phyloP scores from a whole-genome alignment of 2,329 filamentous ascomycete genomes.

The Diaporthe humulicola region DNA sequence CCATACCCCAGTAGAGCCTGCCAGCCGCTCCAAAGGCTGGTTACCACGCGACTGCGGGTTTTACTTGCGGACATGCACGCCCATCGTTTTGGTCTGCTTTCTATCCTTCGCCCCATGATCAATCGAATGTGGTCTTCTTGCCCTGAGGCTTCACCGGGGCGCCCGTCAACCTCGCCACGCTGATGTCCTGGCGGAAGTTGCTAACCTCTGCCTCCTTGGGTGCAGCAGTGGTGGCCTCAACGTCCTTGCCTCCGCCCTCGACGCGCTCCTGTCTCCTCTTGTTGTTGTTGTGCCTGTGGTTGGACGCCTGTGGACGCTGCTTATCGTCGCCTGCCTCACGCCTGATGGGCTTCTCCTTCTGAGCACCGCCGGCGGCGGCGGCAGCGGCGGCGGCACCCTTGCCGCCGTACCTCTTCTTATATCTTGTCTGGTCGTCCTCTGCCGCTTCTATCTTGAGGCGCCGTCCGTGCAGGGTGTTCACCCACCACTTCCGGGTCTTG shows the following conservation, averaged over 20 bases:
- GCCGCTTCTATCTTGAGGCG: slow-evolving; percentile 91
- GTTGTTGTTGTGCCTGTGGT: slow-evolving; percentile 87
- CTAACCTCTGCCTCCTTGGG: slow-evolving; percentile 48
- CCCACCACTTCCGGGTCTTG: slow-evolving; percentile 81
- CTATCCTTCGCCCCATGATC: slow-evolving; percentile 40
- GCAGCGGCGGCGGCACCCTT: slow-evolving; percentile 66
- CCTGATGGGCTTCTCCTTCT: slow-evolving; percentile 1
- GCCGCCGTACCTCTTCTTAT: slow-evolving; percentile 94
- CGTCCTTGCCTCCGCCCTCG: slow-evolving; percentile 65
- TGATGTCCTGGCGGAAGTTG: slow-evolving; percentile 61
- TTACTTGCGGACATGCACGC: neutral
- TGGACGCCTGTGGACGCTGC: slow-evolving; percentile 38
- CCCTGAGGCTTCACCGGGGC: slow-evolving; percentile 84
- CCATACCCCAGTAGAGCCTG: too few species aligned
- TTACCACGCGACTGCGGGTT: neutral
- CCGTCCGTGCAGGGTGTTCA: slow-evolving; percentile 86
- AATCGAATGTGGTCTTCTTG: slow-evolving; percentile 87
- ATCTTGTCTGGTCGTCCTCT: slow-evolving; percentile 88
- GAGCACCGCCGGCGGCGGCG: slow-evolving; percentile 45
- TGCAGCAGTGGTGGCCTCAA: neutral
- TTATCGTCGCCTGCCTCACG: slow-evolving; percentile 41
- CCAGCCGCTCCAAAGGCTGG: neutral
- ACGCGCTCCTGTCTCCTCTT: slow-evolving; percentile 92
- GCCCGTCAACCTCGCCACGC: slow-evolving; percentile 77
- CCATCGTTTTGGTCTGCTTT: neutral